phyloP scores from a whole-genome alignment of 805 yeast genomes.

The Yarrowia sp. region DNA sequence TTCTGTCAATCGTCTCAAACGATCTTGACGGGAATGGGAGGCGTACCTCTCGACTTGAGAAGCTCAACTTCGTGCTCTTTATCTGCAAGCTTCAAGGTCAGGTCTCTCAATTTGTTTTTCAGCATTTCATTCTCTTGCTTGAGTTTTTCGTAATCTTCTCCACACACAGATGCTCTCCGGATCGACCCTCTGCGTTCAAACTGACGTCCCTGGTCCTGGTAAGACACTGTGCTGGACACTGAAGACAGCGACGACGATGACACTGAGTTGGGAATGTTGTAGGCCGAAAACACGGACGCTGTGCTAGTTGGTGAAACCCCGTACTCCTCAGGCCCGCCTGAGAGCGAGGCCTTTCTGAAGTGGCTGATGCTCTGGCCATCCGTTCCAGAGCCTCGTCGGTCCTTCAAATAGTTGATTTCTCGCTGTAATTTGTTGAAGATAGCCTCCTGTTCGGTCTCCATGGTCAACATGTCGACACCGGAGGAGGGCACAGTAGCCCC shows the following conservation, averaged over 20 bases:
- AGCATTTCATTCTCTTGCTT: constrained; percentile 34
- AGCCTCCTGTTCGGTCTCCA: constrained; percentile 76
- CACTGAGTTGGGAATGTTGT: constrained; percentile 28
- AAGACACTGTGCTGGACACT: constrained; percentile 14
- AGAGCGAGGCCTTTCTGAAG: constrained; percentile 34
- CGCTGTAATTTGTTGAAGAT: constrained; percentile 63
- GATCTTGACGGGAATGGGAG: constrained; percentile 11
- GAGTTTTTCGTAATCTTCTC: constrained; percentile 29
- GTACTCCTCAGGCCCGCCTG: constrained; percentile 29
- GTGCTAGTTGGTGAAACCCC: constrained; percentile 25
- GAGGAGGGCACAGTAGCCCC: neutral
- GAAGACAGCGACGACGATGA: constrained; percentile 26
- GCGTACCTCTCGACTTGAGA: neutral
- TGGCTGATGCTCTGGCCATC: constrained; percentile 35
- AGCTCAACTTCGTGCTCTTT: constrained; percentile 17
- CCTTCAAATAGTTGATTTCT: constrained; percentile 53
- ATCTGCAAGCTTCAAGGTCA: constrained; percentile 30
- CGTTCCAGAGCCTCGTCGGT: constrained; percentile 36
- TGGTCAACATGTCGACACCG: constrained; percentile 27
- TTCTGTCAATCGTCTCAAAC: neutral
- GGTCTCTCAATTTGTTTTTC: constrained; percentile 35
- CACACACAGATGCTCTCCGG: constrained; percentile 29
- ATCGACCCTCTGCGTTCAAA: constrained; percentile 28
- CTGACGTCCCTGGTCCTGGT: constrained; percentile 30
- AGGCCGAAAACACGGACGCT: constrained; percentile 12